Percentiles rank a stretch among this genome's conserved stretches.
Conservation (phyloP, 2,329 filamentous ascomycete species). For the Colletotrichum siamense region DNA sequence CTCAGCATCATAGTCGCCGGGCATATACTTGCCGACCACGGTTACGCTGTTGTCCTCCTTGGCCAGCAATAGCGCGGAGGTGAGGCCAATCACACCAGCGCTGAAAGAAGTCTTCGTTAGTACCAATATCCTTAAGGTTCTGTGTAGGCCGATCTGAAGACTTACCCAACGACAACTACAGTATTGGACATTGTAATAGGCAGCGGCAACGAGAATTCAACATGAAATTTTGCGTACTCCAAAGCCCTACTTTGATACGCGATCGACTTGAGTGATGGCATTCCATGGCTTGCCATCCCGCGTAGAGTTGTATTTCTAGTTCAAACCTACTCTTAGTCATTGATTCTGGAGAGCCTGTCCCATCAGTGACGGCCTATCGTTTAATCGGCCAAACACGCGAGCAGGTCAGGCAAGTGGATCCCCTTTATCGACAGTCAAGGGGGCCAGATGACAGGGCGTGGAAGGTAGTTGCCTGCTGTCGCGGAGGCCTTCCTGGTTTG, state of each 20-base stretch:
- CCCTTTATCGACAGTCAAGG: neutral
- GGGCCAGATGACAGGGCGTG: neutral
- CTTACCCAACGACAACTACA: neutral
- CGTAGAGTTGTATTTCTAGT: neutral
- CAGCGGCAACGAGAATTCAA: no score
- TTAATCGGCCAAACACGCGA: neutral
- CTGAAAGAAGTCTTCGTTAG: conserved; percentile 22
- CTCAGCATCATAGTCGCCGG: conserved; percentile 83
- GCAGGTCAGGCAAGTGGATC: neutral
- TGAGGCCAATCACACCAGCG: conserved; percentile 58
- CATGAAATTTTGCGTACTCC: neutral
- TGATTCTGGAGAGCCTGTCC: fast-evolving
- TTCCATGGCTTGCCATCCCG: neutral
- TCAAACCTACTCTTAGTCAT: neutral
- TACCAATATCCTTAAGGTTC: neutral
- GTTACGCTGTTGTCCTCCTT: conserved; percentile 46
- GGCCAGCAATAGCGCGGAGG: conserved; percentile 53
- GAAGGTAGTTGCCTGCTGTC: neutral
- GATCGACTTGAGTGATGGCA: neutral
- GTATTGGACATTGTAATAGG: neutral
- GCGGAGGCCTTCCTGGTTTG: neutral
- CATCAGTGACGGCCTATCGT: neutral
- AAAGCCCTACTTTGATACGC: neutral
- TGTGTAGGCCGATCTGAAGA: neutral
- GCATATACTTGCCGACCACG: conserved; percentile 75